Percentiles rank a stretch among this genome's conserved stretches.
Evolutionary conservation across 169 alveolate genomes (phyloP).

Genomic region (Babesia bigemina): DNA sequence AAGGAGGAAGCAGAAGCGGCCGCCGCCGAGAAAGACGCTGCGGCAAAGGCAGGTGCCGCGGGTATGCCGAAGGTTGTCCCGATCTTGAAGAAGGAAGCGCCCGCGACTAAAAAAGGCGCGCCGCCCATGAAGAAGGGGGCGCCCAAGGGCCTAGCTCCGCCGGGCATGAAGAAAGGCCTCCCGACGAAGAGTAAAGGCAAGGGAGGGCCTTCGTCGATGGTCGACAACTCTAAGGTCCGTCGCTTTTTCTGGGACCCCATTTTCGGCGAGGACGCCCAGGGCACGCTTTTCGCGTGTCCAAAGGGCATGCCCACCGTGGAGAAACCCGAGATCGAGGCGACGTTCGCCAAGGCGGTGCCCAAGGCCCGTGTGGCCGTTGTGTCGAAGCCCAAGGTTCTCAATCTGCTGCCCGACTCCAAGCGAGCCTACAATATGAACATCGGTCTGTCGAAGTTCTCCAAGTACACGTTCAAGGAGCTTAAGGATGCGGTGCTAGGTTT

Average conservation of each 20-base stretch:
- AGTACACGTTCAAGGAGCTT: constrained; percentile 85
- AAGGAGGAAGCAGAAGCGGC: constrained; percentile 60
- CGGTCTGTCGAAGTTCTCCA: constrained; percentile 87
- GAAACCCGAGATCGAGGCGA: constrained; percentile 78
- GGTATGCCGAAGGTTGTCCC: constrained; percentile 80
- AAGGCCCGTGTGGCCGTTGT: constrained; percentile 42
- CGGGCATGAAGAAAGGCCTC: constrained; percentile 29
- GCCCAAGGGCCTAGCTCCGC: constrained; percentile 72
- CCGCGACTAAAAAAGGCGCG: constrained; percentile 59
- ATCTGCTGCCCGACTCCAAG: constrained; percentile 88
- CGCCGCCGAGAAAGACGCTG: constrained; percentile 58
- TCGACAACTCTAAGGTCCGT: constrained; percentile 83
- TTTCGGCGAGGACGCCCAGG: constrained; percentile 84
- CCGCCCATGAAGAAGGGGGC: constrained; percentile 64
- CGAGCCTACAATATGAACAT: constrained; percentile 89
- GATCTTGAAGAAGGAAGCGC: constrained; percentile 65
- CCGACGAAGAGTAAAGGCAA: constrained; percentile 35
- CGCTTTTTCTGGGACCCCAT: constrained; percentile 90
- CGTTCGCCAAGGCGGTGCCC: constrained; percentile 76
- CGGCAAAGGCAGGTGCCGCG: constrained; percentile 45
- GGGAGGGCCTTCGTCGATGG: constrained; percentile 26
- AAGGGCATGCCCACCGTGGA: constrained; percentile 77
- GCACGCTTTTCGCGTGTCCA: constrained; percentile 83
- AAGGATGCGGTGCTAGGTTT: constrained; percentile 87
- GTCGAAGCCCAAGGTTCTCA: constrained; percentile 70